A percentile compares a stretch with the other conserved stretches of the same genome.
These are phyloP conservation scores for Colletotrichum coccodes DNA, from an alignment of 2,329 filamentous ascomycete genomes.

Conservation along the genomic window DNA sequence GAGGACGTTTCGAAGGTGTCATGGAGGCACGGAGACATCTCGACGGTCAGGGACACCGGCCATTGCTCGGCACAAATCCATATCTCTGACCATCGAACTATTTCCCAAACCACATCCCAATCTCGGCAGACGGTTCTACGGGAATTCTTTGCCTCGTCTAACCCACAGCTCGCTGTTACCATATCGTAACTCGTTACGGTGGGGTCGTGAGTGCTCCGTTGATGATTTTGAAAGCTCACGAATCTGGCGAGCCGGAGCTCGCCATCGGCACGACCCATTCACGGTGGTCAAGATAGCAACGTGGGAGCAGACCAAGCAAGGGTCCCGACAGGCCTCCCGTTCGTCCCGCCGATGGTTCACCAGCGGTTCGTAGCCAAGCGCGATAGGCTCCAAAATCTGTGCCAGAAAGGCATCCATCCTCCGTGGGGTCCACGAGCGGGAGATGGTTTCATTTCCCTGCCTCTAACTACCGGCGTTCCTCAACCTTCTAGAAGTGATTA, in stretches of 20 bases:
- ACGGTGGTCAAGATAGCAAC: slow-evolving; percentile 16
- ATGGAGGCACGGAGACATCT: background rate
- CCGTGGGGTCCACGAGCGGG: slow-evolving; percentile 21
- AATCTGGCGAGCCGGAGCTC: slow-evolving; percentile 26
- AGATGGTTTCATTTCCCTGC: slow-evolving; percentile 34
- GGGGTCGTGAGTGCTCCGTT: slow-evolving; percentile 5
- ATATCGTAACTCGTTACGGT: slow-evolving; percentile 3
- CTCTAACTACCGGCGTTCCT: slow-evolving; percentile 30
- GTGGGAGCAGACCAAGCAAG: slow-evolving; percentile 14
- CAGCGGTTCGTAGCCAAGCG: slow-evolving; percentile 27
- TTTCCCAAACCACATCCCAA: slow-evolving; percentile 10
- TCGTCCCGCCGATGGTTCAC: slow-evolving; percentile 13
- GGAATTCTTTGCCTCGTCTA: background rate
- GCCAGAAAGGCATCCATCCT: slow-evolving; percentile 14
- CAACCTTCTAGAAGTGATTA: slow-evolving; percentile 34
- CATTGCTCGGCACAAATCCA: background rate
- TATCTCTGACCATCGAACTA: slow-evolving; percentile 14
- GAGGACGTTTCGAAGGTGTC: slow-evolving; percentile 10
- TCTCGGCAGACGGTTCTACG: slow-evolving; percentile 7
- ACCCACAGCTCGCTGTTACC: background rate
- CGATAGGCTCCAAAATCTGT: slow-evolving; percentile 22
- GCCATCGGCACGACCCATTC: slow-evolving; percentile 30
- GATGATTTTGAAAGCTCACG: slow-evolving; percentile 13
- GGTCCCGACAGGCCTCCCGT: slow-evolving; percentile 24
- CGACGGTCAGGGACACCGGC: background rate